These are phyloP conservation scores for Murraya paniculata DNA, from an alignment of 345 rosid species.

Conservation along the genomic window DNA sequence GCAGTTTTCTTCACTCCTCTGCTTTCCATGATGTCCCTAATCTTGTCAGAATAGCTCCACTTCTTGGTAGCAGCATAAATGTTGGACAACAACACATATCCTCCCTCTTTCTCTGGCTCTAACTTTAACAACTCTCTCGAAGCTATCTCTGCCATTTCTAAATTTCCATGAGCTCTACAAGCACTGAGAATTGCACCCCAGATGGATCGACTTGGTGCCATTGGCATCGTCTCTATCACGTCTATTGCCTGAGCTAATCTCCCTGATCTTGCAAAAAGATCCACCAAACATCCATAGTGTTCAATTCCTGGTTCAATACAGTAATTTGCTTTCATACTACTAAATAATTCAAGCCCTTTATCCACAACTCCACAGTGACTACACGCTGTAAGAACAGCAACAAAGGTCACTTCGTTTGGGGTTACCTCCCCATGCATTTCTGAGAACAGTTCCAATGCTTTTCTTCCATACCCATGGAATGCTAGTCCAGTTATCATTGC, in stretches of 20 bases:
- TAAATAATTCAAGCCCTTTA: conserved; percentile 41
- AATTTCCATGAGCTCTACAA: conserved; percentile 35
- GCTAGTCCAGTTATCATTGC: conserved; percentile 62
- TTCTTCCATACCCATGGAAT: conserved; percentile 48
- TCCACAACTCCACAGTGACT: conserved; percentile 49
- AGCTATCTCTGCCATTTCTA: conserved; percentile 52
- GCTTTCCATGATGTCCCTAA: conserved; percentile 49
- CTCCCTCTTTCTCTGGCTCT: conserved; percentile 60
- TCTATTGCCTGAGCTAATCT: conserved; percentile 46
- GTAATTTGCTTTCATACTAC: conserved; percentile 36
- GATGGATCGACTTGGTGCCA: conserved; percentile 42
- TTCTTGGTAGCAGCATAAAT: conserved; percentile 44
- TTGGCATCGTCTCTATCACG: conserved; percentile 44
- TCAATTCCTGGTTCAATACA: conserved; percentile 47
- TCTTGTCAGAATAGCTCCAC: conserved; percentile 43
- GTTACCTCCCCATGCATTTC: conserved; percentile 38
- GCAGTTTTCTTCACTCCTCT: conserved; percentile 50
- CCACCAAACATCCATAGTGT: conserved; percentile 59
- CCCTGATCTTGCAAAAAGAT: conserved; percentile 49
- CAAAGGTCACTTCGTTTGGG: conserved; percentile 49
- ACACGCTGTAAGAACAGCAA: conserved; percentile 55
- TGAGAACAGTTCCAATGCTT: conserved; percentile 48
- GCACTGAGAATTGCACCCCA: conserved; percentile 60
- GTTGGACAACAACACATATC: conserved; percentile 52
- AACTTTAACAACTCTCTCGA: conserved; percentile 43